These are phyloP conservation scores for Draba incana DNA, from an alignment of 345 rosid genomes.

Conservation along the genomic window DNA sequence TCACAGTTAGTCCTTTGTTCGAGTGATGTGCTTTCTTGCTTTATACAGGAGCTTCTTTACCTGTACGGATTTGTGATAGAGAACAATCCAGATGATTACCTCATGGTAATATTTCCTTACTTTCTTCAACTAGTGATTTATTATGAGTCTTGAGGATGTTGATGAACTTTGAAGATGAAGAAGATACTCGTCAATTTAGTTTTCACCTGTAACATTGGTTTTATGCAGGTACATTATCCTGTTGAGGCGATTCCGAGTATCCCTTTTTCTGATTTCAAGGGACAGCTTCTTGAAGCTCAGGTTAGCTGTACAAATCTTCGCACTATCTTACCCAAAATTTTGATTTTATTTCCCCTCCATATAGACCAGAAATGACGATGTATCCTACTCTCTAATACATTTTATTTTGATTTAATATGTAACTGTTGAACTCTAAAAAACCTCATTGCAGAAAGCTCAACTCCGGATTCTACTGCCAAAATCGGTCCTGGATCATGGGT, in stretches of 20 bases:
- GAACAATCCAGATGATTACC: constrained; percentile 85
- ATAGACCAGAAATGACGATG: neutral
- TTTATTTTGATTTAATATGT: neutral
- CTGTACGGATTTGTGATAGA: constrained; percentile 91
- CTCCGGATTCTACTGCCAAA: constrained; percentile 82
- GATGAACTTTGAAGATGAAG: constrained; percentile 18
- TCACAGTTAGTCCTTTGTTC: constrained; percentile 15
- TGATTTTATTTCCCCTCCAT: neutral
- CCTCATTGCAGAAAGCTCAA: constrained; percentile 66
- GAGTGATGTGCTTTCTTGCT: constrained; percentile 26
- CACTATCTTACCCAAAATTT: constrained; percentile 17
- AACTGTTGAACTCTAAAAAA: constrained; percentile 22
- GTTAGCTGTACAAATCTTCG: constrained; percentile 42
- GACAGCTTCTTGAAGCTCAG: constrained; percentile 88
- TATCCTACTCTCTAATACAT: neutral
- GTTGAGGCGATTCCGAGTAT: constrained; percentile 67
- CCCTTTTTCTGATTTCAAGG: constrained; percentile 73
- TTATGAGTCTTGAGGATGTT: constrained; percentile 13
- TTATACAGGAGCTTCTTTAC: constrained; percentile 81
- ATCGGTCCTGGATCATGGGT: constrained; percentile 63
- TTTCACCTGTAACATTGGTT: constrained; percentile 29
- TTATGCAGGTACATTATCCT: constrained; percentile 85
- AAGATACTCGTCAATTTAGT: constrained; percentile 16
- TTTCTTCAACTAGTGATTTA: constrained; percentile 6
- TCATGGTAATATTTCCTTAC: constrained; percentile 57